phyloP scores from a whole-genome alignment of 2,329 filamentous ascomycete genomes.

The Phialocephala subalpina region DNA sequence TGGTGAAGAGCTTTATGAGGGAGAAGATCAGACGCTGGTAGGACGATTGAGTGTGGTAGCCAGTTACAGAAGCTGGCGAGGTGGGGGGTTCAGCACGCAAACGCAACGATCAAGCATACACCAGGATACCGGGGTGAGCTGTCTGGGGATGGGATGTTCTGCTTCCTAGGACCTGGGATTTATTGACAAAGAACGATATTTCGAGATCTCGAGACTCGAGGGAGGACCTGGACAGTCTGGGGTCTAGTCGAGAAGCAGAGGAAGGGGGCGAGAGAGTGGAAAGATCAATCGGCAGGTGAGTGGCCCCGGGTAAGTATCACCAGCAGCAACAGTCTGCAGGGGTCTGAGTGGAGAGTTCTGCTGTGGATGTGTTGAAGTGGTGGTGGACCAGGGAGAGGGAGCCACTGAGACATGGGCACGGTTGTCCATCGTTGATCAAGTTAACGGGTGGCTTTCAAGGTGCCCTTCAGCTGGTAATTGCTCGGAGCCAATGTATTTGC shows the following conservation, averaged over 20 bases:
- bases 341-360: slow-evolving; percentile 14
- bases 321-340: slow-evolving; percentile 5
- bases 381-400: slow-evolving; percentile 4
- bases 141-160: slow-evolving; percentile 21
- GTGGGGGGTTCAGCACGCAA: slow-evolving; percentile 24
- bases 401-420: slow-evolving; percentile 11
- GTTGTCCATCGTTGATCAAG: slow-evolving; percentile 16
- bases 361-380: neutral
- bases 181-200: slow-evolving; percentile 13
- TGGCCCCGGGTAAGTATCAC: slow-evolving; percentile 15
- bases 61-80: slow-evolving; percentile 22
- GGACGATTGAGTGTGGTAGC: slow-evolving; percentile 16
- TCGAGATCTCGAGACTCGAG: slow-evolving; percentile 6
- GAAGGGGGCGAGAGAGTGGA: slow-evolving; percentile 11
- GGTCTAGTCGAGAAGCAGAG: neutral
- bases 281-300: slow-evolving; percentile 18
- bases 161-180: slow-evolving; percentile 23
- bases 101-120: slow-evolving; percentile 23
- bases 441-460: slow-evolving; percentile 21
- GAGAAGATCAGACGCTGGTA: slow-evolving; percentile 25
- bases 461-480: slow-evolving; percentile 23
- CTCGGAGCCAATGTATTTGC: neutral
- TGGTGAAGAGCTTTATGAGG: slow-evolving; percentile 12
- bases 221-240: slow-evolving; percentile 12
- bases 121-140: slow-evolving; percentile 20